Conservation (phyloP, 768 basidiomycete genomes). For the Amanita rubescens region DNA sequence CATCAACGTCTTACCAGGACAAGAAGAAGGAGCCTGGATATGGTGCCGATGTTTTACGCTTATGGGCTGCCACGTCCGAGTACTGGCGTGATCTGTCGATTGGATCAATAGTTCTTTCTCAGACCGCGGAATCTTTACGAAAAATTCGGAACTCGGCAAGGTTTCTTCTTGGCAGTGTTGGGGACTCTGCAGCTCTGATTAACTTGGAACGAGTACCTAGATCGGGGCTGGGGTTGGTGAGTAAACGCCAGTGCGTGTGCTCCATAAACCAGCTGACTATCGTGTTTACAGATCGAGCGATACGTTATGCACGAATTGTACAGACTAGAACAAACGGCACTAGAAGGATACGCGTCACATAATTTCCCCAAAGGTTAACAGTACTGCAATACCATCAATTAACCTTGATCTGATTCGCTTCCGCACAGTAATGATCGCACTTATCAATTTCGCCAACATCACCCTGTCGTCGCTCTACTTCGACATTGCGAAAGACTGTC, state of each 20-base stretch:
- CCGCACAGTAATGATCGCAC: constrained; percentile 56
- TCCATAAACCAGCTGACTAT: not conserved
- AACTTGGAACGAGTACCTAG: constrained; percentile 29
- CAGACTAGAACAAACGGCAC: constrained; percentile 56
- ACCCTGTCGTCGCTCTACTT: constrained; percentile 90
- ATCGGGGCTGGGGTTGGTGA: constrained; percentile 57
- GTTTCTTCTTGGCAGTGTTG: constrained; percentile 80
- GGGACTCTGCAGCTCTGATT: constrained; percentile 25
- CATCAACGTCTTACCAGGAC: constrained; percentile 33
- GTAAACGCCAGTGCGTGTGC: constrained; percentile 22
- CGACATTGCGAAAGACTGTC: constrained; percentile 81
- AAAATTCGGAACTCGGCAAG: constrained; percentile 83
- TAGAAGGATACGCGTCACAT: constrained; percentile 63
- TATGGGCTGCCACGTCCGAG: constrained; percentile 91
- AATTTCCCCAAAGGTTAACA: constrained; percentile 75
- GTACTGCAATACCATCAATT: not conserved
- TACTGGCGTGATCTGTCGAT: constrained; percentile 86
- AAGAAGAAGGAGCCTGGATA: constrained; percentile 68
- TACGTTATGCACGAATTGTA: constrained; percentile 84
- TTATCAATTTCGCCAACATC: constrained; percentile 74
- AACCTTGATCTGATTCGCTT: not conserved
- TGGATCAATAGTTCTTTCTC: constrained; percentile 67
- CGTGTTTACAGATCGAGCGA: constrained; percentile 55
- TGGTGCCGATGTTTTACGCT: constrained; percentile 78
- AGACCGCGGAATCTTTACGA: constrained; percentile 67